phyloP scores from a whole-genome alignment of 371 early-diverging fungal species.

The Syncephalastrum sp. region DNA sequence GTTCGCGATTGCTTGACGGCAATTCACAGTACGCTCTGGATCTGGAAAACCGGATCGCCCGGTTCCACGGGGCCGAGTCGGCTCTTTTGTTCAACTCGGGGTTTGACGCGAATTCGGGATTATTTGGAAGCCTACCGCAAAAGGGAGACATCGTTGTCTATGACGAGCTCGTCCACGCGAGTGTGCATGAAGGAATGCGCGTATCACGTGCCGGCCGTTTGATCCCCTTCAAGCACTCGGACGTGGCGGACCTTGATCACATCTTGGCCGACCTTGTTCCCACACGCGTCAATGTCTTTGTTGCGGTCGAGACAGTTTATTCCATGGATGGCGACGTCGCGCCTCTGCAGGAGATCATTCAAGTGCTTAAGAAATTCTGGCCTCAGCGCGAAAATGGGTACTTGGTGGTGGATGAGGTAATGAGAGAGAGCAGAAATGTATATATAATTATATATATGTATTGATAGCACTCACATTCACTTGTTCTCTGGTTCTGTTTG shows the following conservation, averaged over 20 bases:
- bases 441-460: too few relatives aligned
- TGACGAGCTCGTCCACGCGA: conserved; percentile 80
- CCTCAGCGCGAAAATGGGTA: conserved; percentile 49
- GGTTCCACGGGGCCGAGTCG: conserved; percentile 59
- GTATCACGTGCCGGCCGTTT: conserved; percentile 52
- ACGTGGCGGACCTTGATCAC: conserved; percentile 60
- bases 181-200: conserved; percentile 80
- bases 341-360: conserved; percentile 65
- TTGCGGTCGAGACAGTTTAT: conserved; percentile 79
- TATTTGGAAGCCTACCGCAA: conserved; percentile 69
- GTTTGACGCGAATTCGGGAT: conserved; percentile 77
- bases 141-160: conserved; percentile 66
- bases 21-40: conserved; percentile 61
- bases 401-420: conserved; percentile 68
- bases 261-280: conserved; percentile 16
- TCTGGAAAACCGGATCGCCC: conserved; percentile 63
- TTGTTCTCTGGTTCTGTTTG: not conserved
- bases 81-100: conserved; percentile 84
- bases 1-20: conserved; percentile 77
- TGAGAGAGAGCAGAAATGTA: not conserved
- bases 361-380: conserved; percentile 45
- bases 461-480: not conserved
- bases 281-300: conserved; percentile 51
- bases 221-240: conserved; percentile 66
- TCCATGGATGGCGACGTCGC: conserved; percentile 86